Percentiles rank a stretch among this genome's conserved stretches.
Conservation (phyloP, 805 yeast species). For the Limtongia smithiae region DNA sequence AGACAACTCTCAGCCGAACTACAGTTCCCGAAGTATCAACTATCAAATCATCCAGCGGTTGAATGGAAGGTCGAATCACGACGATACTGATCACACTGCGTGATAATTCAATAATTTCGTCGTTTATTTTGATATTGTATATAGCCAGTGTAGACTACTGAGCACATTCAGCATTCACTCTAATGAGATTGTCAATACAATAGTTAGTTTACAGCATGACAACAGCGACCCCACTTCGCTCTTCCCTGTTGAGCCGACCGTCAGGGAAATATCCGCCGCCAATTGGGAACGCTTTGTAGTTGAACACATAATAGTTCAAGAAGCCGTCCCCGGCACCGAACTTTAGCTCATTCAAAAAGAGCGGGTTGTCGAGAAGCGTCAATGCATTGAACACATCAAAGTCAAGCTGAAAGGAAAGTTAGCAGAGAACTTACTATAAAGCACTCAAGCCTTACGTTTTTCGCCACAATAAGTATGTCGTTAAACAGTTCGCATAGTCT, state of each 20-base stretch:
- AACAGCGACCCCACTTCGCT: constrained; percentile 81
- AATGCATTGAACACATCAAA: constrained; percentile 94
- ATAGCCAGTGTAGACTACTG: background rate
- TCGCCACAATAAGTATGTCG: constrained; percentile 76
- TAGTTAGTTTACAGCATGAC: constrained; percentile 54
- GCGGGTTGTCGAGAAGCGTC: constrained; percentile 82
- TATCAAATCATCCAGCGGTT: background rate
- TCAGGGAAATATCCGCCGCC: constrained; percentile 70
- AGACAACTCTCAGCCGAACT: background rate
- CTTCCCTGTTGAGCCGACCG: constrained; percentile 50
- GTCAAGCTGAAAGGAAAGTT: constrained; percentile 34
- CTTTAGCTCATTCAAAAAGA: constrained; percentile 75
- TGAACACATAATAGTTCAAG: constrained; percentile 86
- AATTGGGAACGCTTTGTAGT: constrained; percentile 77
- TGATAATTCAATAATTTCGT: background rate
- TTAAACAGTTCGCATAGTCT: constrained; percentile 60
- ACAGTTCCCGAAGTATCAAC: constrained; percentile 4
- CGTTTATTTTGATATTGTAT: background rate
- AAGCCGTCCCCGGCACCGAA: constrained; percentile 94
- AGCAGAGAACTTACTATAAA: too few species aligned
- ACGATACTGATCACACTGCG: too few species aligned
- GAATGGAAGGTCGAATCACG: too few species aligned
- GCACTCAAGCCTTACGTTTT: constrained; percentile 37
- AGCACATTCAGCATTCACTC: background rate
- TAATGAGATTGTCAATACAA: too few species aligned